Evolutionary conservation across 108 stramenopile species (phyloP), one percentile per base, ranked within the genome.

Genomic region (Cyclotella cryptica): DNA sequence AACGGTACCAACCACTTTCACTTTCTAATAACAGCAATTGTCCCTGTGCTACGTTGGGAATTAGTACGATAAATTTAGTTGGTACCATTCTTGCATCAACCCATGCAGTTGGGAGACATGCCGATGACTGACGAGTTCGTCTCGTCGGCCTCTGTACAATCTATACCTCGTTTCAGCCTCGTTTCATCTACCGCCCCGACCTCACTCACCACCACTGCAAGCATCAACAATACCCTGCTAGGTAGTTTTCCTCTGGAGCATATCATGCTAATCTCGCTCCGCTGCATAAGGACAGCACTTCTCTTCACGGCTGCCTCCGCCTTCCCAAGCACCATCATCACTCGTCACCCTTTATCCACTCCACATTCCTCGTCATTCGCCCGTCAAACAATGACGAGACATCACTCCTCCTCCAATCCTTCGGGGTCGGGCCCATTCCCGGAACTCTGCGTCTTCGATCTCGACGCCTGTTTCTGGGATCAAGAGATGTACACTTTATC

Each of bases 391-490:
- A 62, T 65, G 64, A 65, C 64, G 1, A 65, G 24, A 65, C 43
- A 21, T 19, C 62, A 64, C 39, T 43, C 53, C 55, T 26, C 55
- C 26, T 21, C 19, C 12, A 17, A 3, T 49, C 6, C 35, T 35
- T 35, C 35, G 35, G 35, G 35, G 4, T n/a, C 47, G 47, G 18
- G 15, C 47, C 15, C 9, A 22, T 45, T 45, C 26, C 71, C 81
- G 3, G 81, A 82, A 60, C 77, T 96, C 29, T 75, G 84, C 26
- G 93, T 95, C 19, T 94, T 91, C 63, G 93, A 95, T 74, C 62
- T 97, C 44, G 96, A 97, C 84, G 91, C 92, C 7, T 97, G 96
- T 70, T 85, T 97, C 54, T 97, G 96, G 96, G 88, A 90, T 78
- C 88, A 93, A 74, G 96, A 97, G 83, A 97, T 97, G 96, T 97